Evolutionary conservation across 805 yeast species (phyloP).

Genomic region (Saccharomycopsis fibuligera): DNA sequence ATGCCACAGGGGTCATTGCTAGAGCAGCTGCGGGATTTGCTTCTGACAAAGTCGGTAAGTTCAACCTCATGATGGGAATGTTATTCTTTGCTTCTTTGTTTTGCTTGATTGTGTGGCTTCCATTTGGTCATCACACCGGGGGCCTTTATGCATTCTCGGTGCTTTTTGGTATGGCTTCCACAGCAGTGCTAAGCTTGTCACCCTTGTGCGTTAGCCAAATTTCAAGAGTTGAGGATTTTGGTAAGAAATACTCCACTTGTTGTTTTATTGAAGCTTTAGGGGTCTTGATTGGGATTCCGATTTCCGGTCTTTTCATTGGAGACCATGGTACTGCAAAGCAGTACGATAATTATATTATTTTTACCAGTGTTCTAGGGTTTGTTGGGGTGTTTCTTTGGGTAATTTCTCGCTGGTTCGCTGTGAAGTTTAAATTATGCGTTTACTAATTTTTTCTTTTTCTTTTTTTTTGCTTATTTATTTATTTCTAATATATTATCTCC

Average conservation of each 20-base stretch:
- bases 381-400: constrained; percentile 36
- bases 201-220: constrained; percentile 58
- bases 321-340: constrained; percentile 26
- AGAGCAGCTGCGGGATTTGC: constrained; percentile 30
- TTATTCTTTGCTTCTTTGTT: constrained; percentile 31
- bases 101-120: constrained; percentile 37
- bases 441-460: constrained; percentile 5
- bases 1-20: constrained; percentile 31
- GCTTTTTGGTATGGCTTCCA: constrained; percentile 49
- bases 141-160: constrained; percentile 40
- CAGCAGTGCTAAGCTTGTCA: constrained; percentile 49
- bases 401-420: constrained; percentile 38
- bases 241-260: constrained; percentile 50
- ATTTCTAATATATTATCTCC: background rate
- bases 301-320: constrained; percentile 44
- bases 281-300: constrained; percentile 42
- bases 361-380: constrained; percentile 32
- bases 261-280: constrained; percentile 52
- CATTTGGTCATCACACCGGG: constrained; percentile 32
- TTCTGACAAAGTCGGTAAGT: constrained; percentile 39
- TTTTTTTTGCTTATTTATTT: background rate
- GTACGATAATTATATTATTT: constrained; percentile 35
- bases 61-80: constrained; percentile 40
- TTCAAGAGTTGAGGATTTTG: constrained; percentile 48
- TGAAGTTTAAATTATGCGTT: constrained; percentile 22